Base-by-base conservation (phyloP, 164 flowering plant species). In the Dillenia suffruticosa region DNA sequence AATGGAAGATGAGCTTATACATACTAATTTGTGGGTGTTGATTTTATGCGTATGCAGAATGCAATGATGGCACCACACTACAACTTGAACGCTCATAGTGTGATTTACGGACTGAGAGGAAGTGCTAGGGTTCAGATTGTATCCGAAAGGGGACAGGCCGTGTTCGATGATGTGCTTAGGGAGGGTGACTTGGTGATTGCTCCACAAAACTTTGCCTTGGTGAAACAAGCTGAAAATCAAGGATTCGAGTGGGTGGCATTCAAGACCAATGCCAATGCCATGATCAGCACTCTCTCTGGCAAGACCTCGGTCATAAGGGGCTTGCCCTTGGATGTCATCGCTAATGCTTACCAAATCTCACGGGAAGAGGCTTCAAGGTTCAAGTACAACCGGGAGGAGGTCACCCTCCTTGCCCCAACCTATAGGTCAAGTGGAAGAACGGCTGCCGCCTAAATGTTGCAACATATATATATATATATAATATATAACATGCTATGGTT, bases 31-130 rank as follows among this genome's bases (percentile, higher is more conserved):
- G n/a, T 56, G 4, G 2, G 16, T 24, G n/a, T 17, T 48, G 9
- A 17, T 26, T n/a, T 62, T 15, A 10, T 22, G 32, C 0, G 24
- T 16, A 5, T 70, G 71, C 77, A 85, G 94, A 74, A 86, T 49
- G 83, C 82, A 0, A 57, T 89, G 43, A 26, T 70, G 58, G 63
- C 78, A 0, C 96, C 94, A 1, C 83, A 82, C 74, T 90, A 73
- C 76, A 67, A 58, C 70, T 1, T 70, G 53, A 84, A 86, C 68
- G 79, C 86, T 46, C 85, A 89, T 75, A 72, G 72, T 49, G 57
- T 86, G 7, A 40, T 79, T 16, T 90, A 84, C 76, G 57, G 58
- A 15, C 74, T 76, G 0, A 68, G 76, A 10, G 96, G 94, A 5
- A 66, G 57, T 11, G 81, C 65, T 19, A 64, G 79, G 44, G 54